A percentile compares a stretch with the other conserved stretches of the same genome.
These are phyloP conservation scores for Cymbidium sinense DNA, from an alignment of 106 monocot genomes.

Conservation along the genomic window DNA sequence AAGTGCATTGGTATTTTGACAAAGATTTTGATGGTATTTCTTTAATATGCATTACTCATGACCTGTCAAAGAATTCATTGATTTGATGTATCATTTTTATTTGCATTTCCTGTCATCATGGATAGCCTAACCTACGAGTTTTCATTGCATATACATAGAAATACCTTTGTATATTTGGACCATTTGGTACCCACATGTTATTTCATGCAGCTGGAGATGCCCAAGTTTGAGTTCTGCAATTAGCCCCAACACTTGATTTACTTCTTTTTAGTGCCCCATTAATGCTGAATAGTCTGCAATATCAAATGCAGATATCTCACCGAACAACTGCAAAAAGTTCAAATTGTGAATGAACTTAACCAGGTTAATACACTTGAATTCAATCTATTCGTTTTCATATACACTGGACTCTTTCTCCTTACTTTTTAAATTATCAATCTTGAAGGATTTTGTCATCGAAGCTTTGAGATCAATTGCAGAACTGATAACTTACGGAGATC, in stretches of 20 bases:
- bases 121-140: neutral
- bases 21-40: neutral
- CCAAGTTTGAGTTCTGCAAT: neutral
- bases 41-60: neutral
- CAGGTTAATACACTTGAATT: slow-evolving; percentile 43
- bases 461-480: slow-evolving; percentile 97
- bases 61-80: neutral
- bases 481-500: slow-evolving; percentile 89
- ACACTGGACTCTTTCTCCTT: neutral
- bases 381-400: neutral
- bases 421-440: neutral
- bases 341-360: slow-evolving; percentile 75
- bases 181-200: too few species aligned
- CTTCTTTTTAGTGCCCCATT: neutral
- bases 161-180: too few species aligned
- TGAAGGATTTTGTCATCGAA: slow-evolving; percentile 92
- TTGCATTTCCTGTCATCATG: neutral
- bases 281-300: neutral
- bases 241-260: neutral
- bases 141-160: neutral
- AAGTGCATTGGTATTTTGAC: neutral
- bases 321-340: slow-evolving; percentile 86
- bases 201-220: neutral
- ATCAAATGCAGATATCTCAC: slow-evolving; percentile 64
- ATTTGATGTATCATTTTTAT: neutral